phyloP scores from a whole-genome alignment of 2,329 filamentous ascomycete genomes.

The Dichotomopilus funicola region DNA sequence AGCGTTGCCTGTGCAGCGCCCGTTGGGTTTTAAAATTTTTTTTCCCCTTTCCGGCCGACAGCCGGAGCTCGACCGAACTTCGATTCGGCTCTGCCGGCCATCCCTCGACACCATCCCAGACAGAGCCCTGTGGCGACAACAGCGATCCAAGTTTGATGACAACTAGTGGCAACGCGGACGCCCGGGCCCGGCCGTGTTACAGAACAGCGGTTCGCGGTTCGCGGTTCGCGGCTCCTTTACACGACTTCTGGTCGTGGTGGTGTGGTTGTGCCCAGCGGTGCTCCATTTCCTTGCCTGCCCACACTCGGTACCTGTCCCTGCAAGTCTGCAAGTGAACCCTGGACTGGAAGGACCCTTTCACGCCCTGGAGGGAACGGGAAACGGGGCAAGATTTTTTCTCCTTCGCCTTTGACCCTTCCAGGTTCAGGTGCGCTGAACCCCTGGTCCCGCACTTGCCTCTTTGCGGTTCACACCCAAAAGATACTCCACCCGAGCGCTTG shows the following conservation, averaged over 20 bases:
- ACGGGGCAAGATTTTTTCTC: constrained; percentile 17
- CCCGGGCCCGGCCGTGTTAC: constrained; percentile 2
- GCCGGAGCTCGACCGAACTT: neutral
- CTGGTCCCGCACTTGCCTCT: neutral
- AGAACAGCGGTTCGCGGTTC: too few relatives aligned
- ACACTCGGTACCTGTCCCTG: neutral
- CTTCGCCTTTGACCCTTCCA: constrained; percentile 14
- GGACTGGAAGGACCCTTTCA: neutral
- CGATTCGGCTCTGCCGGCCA: constrained; percentile 6
- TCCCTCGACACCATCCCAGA: neutral
- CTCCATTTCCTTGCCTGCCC: neutral
- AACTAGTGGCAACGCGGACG: neutral
- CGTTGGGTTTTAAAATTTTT: neutral
- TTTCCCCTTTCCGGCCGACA: neutral
- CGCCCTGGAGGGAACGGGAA: neutral
- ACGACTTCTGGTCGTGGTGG: neutral
- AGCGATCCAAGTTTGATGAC: neutral
- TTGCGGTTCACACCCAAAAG: constrained; percentile 3
- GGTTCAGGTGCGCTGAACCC: neutral
- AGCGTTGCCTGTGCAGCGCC: constrained; percentile 7
- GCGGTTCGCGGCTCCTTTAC: too few relatives aligned
- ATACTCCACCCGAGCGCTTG: constrained; percentile 25
- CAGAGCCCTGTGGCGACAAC: neutral
- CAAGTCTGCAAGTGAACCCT: neutral
- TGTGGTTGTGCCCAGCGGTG: neutral